These are phyloP conservation scores for Orychophragmus violaceus DNA, from an alignment of 345 rosid species.

Conservation along the genomic window DNA sequence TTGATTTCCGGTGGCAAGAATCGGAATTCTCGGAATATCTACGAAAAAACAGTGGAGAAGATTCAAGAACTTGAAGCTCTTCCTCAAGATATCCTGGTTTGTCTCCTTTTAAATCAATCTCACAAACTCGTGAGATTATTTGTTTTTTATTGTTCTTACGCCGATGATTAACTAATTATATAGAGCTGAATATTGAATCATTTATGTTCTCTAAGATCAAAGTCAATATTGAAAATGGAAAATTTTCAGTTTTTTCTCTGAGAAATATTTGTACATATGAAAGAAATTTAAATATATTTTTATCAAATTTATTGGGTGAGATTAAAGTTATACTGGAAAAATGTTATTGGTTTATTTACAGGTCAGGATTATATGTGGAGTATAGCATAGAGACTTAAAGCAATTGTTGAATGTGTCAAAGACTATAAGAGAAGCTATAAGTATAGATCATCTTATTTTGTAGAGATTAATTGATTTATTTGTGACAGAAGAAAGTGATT, in stretches of 20 bases:
- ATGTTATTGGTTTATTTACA: constrained; percentile 19
- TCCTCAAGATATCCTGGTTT: constrained; percentile 65
- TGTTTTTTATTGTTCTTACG: background rate
- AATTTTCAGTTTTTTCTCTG: background rate
- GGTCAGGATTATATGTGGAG: constrained; percentile 60
- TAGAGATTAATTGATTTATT: background rate
- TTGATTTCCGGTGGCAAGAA: constrained; percentile 20
- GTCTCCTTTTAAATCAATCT: background rate
- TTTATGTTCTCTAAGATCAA: background rate
- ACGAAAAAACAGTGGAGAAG: constrained; percentile 27
- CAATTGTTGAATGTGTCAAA: constrained; percentile 59
- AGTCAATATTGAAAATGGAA: background rate
- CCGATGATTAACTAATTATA: background rate
- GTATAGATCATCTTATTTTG: constrained; percentile 1
- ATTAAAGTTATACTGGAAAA: background rate
- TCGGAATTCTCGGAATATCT: constrained; percentile 31
- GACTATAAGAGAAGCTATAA: constrained; percentile 64
- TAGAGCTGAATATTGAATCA: background rate
- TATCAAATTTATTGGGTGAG: background rate
- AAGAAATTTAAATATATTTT: no score
- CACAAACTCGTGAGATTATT: background rate
- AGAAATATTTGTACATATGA: background rate
- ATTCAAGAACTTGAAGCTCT: constrained; percentile 49
- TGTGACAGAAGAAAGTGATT: background rate
- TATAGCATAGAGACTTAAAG: constrained; percentile 71